Base-by-base conservation (phyloP, 2,329 filamentous ascomycete species). In the Teratosphaeria pseudoeucalypti region DNA sequence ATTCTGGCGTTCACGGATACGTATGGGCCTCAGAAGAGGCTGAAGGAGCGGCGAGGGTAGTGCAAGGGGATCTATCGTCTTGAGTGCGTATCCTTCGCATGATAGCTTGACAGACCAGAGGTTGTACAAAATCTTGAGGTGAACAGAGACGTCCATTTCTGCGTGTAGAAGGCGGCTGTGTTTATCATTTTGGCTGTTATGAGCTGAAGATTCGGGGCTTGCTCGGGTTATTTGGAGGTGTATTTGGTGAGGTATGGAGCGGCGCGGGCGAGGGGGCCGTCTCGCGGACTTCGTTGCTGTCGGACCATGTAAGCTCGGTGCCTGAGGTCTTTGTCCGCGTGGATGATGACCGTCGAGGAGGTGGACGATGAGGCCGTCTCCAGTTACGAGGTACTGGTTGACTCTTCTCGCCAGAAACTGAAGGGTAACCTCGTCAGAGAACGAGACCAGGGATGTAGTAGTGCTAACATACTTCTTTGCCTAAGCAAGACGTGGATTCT, bases 381-480 rank as follows among this genome's bases (percentile, higher is more conserved):
- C 82, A 2, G 81, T 78, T 69, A 96, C 90, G 0, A 95, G 62
- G 66, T 89, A 86, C 67, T 88, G 81, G 16, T 79, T 75, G 32
- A 95, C 59, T 0, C 85, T 83, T 1, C 77, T 72, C 64, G 85
- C 76, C 78, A 85, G 89, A 0, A 84, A 82, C 43, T 81, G 81
- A 32, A 71, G 70, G 12, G 86, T 82, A 37, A 96, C 89, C 70
- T 94, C 86, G 1, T 74, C 70, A 68, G 89, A 82, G 74, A 90
- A 96, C 76, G 89, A 95, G 6, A 77, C 75, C 2, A 96, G 23
- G 23, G 23, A 23, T 78, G 69, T 88, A 95, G 67, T 90, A 85
- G 9, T 83, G 75, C 69, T 95, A 96, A 71, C 85, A 76, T 29
- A 65, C 57, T 34, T 79, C 83, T 10, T 85, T 81, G 11, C 87